These are phyloP conservation scores for Botrytis byssoidea DNA, from an alignment of 2,329 filamentous ascomycete genomes.

Conservation along the genomic window DNA sequence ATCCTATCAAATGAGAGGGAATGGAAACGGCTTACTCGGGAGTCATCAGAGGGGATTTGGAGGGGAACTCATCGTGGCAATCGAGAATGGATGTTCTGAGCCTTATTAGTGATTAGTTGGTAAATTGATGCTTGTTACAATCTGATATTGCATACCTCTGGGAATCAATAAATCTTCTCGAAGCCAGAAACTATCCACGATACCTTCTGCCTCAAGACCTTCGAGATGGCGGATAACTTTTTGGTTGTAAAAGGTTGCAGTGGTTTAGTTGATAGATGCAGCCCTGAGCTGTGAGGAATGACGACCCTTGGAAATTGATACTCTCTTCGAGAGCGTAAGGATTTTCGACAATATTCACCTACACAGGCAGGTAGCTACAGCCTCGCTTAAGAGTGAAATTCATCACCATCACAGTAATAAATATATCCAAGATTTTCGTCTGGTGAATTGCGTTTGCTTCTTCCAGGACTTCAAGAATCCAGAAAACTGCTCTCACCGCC, in stretches of 20 bases:
- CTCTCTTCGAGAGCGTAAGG: too few relatives aligned
- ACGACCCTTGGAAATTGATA: too few relatives aligned
- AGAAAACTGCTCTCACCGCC: not conserved
- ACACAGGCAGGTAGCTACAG: not conserved
- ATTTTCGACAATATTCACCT: too few relatives aligned
- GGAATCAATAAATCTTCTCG: too few relatives aligned
- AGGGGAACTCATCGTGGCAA: not conserved
- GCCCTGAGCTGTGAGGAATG: not conserved
- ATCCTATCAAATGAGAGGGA: not conserved
- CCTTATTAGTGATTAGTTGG: not conserved
- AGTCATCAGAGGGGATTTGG: not conserved
- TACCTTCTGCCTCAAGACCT: not conserved
- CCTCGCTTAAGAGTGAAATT: not conserved
- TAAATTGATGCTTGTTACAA: too few relatives aligned
- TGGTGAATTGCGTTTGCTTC: not conserved
- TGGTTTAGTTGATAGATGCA: not conserved
- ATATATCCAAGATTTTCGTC: not conserved
- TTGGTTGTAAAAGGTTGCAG: not conserved
- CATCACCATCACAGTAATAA: not conserved
- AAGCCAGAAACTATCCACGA: too few relatives aligned
- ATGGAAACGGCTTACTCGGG: not conserved
- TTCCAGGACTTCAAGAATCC: not conserved
- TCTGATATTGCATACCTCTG: not conserved
- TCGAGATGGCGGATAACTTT: not conserved
- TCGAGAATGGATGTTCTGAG: not conserved